These are phyloP conservation scores for Penicillium palitans DNA, from an alignment of 2,329 filamentous ascomycete genomes.

Conservation along the genomic window DNA sequence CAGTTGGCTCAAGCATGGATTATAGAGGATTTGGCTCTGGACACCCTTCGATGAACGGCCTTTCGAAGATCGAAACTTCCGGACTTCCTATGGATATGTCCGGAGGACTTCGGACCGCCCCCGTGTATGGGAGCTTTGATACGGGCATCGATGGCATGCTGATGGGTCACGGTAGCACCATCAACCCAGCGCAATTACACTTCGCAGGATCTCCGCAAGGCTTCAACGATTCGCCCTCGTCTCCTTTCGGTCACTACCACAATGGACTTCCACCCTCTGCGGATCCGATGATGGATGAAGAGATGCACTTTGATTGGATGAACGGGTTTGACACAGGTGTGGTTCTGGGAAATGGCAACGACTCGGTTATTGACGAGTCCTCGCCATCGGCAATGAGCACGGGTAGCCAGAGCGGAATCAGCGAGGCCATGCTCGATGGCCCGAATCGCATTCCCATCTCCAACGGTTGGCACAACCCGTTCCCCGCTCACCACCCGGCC, in stretches of 20 bases:
- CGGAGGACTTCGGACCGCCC: slow-evolving; percentile 75
- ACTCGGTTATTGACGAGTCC: slow-evolving; percentile 84
- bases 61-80: slow-evolving; percentile 82
- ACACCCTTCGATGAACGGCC: slow-evolving; percentile 59
- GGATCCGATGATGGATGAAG: slow-evolving; percentile 61
- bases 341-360: slow-evolving; percentile 67
- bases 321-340: slow-evolving; percentile 78
- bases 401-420: slow-evolving; percentile 75
- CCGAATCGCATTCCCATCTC: slow-evolving; percentile 60
- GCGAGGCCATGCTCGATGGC: slow-evolving; percentile 87
- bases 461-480: slow-evolving; percentile 66
- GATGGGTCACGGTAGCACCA: slow-evolving; percentile 63
- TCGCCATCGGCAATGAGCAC: slow-evolving; percentile 96
- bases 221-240: slow-evolving; percentile 44
- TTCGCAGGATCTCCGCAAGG: slow-evolving; percentile 74
- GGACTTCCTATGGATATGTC: slow-evolving; percentile 66
- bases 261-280: slow-evolving; percentile 56
- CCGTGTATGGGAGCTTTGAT: slow-evolving; percentile 68
- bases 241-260: slow-evolving; percentile 44
- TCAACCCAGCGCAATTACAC: slow-evolving; percentile 71
- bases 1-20: slow-evolving; percentile 54
- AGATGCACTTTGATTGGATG: slow-evolving; percentile 82
- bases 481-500: slow-evolving; percentile 67
- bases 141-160: slow-evolving; percentile 70
- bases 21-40: slow-evolving; percentile 65